A percentile compares a stretch with the other conserved stretches of the same genome.
Evolutionary conservation across 129 eudicot genomes (phyloP).

Genomic region (Pittosporum tobira): DNA sequence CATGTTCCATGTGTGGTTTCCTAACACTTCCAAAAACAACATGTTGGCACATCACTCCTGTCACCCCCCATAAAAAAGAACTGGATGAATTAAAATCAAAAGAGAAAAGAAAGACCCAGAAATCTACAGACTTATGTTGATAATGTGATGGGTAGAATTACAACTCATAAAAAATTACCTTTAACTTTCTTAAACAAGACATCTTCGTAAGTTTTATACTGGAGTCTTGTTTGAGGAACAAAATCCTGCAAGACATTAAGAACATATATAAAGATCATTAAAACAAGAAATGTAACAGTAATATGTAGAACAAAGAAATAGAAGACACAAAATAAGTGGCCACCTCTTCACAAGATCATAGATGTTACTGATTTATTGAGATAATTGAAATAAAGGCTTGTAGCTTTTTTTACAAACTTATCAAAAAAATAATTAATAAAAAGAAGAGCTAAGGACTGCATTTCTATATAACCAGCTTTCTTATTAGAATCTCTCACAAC

Average conservation of each 20-base stretch:
- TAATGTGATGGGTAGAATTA: not conserved
- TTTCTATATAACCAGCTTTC: not conserved
- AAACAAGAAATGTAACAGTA: not conserved
- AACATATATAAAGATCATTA: conserved; percentile 5
- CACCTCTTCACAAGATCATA: not conserved
- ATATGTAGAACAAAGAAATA: not conserved
- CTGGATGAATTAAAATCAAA: not conserved
- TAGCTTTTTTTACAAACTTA: too few relatives aligned
- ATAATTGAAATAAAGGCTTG: not conserved
- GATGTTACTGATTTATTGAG: not conserved
- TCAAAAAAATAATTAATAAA: not conserved
- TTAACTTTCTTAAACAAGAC: conserved; percentile 51
- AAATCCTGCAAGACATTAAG: conserved; percentile 49
- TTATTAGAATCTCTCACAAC: not conserved
- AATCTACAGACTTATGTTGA: not conserved
- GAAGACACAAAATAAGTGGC: not conserved
- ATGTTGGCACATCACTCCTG: not conserved
- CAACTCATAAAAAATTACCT: conserved; percentile 31
- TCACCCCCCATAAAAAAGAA: not conserved
- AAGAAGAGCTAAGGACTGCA: not conserved
- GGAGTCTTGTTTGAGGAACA: conserved; percentile 37
- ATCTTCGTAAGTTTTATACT: conserved; percentile 55
- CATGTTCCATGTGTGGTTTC: not conserved
- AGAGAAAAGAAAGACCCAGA: not conserved
- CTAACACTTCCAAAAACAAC: not conserved